These are phyloP conservation scores for Paecilomyces dactylethromorphus DNA, from an alignment of 2,329 filamentous ascomycete species.

Conservation along the genomic window DNA sequence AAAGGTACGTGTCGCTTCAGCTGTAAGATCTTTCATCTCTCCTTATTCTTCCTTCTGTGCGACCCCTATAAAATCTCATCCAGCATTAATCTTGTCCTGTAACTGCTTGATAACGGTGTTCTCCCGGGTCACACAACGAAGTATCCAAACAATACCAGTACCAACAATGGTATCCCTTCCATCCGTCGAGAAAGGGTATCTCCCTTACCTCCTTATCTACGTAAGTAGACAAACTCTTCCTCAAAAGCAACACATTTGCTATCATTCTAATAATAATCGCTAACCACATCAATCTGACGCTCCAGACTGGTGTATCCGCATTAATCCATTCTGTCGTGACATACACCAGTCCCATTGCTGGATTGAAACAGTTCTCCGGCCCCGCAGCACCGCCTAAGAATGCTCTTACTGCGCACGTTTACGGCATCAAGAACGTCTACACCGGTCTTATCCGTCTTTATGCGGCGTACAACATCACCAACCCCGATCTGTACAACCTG, in stretches of 20 bases:
- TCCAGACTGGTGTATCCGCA: slow-evolving; percentile 15
- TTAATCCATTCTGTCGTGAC: slow-evolving; percentile 18
- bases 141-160: neutral
- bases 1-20: neutral
- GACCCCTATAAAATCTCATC: neutral
- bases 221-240: slow-evolving; percentile 2
- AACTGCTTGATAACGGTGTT: neutral
- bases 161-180: slow-evolving; percentile 3
- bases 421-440: slow-evolving; percentile 32
- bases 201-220: slow-evolving; percentile 22
- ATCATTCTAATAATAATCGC: neutral
- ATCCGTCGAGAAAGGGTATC: slow-evolving; percentile 11
- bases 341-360: slow-evolving; percentile 16
- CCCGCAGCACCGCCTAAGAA: slow-evolving; percentile 17
- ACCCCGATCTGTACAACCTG: slow-evolving; percentile 25
- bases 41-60: neutral
- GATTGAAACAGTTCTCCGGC: slow-evolving; percentile 22
- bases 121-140: neutral
- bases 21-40: neutral
- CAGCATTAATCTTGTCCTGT: neutral
- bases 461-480: slow-evolving; percentile 28
- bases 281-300: neutral
- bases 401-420: slow-evolving; percentile 25
- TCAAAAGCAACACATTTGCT: neutral
- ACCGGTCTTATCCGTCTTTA: slow-evolving; percentile 26